phyloP scores from a whole-genome alignment of 2,329 filamentous ascomycete species.

The Beauveria australis region DNA sequence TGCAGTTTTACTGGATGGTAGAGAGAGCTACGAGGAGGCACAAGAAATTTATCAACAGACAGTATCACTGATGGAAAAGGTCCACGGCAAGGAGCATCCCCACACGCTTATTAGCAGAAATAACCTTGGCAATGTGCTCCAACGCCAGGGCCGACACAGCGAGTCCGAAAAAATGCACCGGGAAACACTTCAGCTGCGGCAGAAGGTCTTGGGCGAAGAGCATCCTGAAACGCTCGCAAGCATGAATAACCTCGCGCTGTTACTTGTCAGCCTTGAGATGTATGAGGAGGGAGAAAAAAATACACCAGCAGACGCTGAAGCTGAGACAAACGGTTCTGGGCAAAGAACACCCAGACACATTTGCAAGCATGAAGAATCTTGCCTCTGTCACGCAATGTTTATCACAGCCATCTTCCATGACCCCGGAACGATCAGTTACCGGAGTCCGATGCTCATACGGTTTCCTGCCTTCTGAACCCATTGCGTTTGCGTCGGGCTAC shows the following conservation, averaged over 20 bases:
- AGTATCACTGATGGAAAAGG: constrained; percentile 8
- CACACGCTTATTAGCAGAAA: constrained; percentile 13
- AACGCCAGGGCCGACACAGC: constrained; percentile 8
- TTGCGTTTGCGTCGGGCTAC: neutral
- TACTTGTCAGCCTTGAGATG: neutral
- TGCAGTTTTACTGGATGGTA: constrained; percentile 11
- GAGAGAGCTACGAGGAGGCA: neutral
- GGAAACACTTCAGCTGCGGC: constrained; percentile 7
- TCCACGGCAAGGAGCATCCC: constrained; percentile 9
- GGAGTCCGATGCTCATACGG: neutral
- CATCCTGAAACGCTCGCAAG: neutral
- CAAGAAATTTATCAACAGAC: constrained; percentile 9
- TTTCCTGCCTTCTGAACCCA: neutral
- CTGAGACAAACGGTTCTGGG: neutral
- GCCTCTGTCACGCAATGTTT: neutral
- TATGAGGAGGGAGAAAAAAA: neutral
- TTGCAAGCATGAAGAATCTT: neutral
- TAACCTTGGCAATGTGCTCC: constrained; percentile 12
- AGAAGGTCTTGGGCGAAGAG: constrained; percentile 10
- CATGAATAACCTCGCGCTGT: neutral
- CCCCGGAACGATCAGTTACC: neutral
- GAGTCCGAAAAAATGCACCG: constrained; percentile 14
- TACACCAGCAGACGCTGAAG: neutral
- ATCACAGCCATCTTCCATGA: neutral
- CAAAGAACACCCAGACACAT: neutral